These are phyloP conservation scores for Amesomyces nigricolor DNA, from an alignment of 2,329 filamentous ascomycete genomes.

Conservation along the genomic window DNA sequence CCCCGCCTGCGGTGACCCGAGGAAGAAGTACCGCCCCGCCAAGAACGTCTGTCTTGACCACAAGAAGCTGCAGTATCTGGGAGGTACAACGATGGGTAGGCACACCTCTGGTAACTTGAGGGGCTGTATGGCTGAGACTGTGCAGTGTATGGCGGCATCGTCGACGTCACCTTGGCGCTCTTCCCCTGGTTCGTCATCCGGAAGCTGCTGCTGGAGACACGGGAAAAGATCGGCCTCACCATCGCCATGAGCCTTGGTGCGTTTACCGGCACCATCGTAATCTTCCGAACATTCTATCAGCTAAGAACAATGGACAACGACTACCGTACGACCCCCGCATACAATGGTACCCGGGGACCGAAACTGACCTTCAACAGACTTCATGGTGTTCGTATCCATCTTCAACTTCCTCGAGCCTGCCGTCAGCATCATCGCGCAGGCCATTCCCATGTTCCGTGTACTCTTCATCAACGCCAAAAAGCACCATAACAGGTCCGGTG, in stretches of 20 bases:
- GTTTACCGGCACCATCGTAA: slow-evolving; percentile 12
- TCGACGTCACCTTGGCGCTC: slow-evolving; percentile 34
- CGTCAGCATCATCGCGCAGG: slow-evolving; percentile 21
- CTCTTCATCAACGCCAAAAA: slow-evolving; percentile 17
- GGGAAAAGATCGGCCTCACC: slow-evolving; percentile 39
- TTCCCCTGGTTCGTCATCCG: slow-evolving; percentile 41
- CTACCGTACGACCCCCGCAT: slow-evolving; percentile 4
- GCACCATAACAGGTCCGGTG: neutral
- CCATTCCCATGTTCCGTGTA: slow-evolving; percentile 21
- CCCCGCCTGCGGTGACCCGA: slow-evolving; percentile 13
- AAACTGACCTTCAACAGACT: slow-evolving; percentile 5
- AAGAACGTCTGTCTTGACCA: neutral
- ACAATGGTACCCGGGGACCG: neutral
- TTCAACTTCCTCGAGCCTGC: slow-evolving; percentile 22
- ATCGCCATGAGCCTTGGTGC: slow-evolving; percentile 38
- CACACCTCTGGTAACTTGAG: neutral
- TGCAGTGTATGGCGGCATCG: slow-evolving; percentile 21
- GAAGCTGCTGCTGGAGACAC: slow-evolving; percentile 38
- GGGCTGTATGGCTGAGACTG: neutral
- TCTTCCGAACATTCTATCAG: slow-evolving; percentile 14
- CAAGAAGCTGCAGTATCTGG: neutral
- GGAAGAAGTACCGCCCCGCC: slow-evolving; percentile 4
- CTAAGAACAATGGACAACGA: slow-evolving; percentile 14
- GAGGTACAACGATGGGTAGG: slow-evolving; percentile 8
- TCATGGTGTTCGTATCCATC: slow-evolving; percentile 21